Evolutionary conservation across 192 early-diverging fungal species (phyloP).

Genomic region (Entomortierella chlamydospora): DNA sequence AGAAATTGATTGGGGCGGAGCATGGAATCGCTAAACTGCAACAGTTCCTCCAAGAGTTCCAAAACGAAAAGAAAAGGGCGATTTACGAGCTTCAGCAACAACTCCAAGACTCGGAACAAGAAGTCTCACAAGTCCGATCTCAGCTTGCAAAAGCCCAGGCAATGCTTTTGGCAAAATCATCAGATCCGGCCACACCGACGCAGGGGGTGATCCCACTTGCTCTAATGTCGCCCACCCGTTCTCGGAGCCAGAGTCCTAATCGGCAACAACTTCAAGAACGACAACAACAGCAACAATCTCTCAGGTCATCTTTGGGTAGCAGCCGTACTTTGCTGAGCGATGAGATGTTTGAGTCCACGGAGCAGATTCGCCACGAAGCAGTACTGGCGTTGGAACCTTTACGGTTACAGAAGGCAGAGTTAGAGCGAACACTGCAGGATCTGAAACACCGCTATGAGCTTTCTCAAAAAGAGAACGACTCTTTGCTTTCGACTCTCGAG

Average conservation of each 20-base stretch:
- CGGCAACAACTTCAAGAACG: background rate
- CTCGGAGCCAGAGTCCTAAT: background rate
- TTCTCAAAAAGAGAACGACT: constrained; percentile 44
- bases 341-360: constrained; percentile 32
- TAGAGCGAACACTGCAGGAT: constrained; percentile 40
- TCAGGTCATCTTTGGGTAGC: background rate
- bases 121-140: constrained; percentile 8
- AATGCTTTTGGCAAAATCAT: constrained; percentile 12
- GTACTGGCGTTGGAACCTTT: constrained; percentile 38
- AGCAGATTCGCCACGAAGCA: constrained; percentile 34
- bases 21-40: constrained; percentile 30
- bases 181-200: background rate
- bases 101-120: constrained; percentile 22
- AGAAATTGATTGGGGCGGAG: constrained; percentile 19
- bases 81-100: constrained; percentile 24
- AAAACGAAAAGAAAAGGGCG: constrained; percentile 36
- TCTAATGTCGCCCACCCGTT: background rate
- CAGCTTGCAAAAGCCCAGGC: constrained; percentile 48
- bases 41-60: constrained; percentile 49
- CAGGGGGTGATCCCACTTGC: background rate
- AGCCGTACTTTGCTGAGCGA: background rate
- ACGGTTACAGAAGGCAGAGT: constrained; percentile 31
- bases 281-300: too few species aligned
- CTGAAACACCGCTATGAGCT: constrained; percentile 44
- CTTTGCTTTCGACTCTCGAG: constrained; percentile 28